A percentile compares a stretch with the other conserved stretches of the same genome.
Evolutionary conservation across 2,329 filamentous ascomycete species (phyloP).

Genomic region (Stylonectria norvegica): DNA sequence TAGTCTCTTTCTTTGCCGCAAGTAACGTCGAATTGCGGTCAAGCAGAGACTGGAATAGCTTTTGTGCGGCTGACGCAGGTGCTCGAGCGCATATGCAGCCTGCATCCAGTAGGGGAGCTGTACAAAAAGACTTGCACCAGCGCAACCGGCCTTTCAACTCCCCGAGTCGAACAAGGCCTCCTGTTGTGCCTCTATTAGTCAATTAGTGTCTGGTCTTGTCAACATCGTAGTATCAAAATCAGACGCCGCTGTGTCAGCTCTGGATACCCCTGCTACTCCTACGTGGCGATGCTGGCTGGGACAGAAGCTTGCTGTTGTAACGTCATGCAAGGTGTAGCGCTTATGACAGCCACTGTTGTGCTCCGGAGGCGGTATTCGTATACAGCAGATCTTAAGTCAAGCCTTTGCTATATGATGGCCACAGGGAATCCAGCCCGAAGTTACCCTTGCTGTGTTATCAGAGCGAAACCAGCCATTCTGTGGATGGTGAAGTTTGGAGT

Average conservation of each 20-base stretch:
- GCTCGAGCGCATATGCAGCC: too few species aligned
- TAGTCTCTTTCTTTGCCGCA: too few species aligned
- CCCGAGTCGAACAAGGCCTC: too few species aligned
- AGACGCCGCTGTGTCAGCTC: slow-evolving; percentile 21
- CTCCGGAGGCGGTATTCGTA: slow-evolving; percentile 1
- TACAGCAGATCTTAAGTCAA: neutral
- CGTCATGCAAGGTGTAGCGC: slow-evolving; percentile 13
- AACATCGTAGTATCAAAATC: slow-evolving; percentile 14
- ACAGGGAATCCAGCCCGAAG: neutral
- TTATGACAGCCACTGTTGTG: slow-evolving; percentile 8
- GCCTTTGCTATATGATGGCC: neutral
- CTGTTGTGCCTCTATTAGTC: slow-evolving; percentile 4
- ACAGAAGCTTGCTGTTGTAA: slow-evolving; percentile 5
- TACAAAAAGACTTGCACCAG: too few species aligned
- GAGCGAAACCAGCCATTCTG: neutral
- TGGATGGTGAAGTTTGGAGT: too few species aligned
- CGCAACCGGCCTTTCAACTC: too few species aligned
- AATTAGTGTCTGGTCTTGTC: slow-evolving; percentile 6
- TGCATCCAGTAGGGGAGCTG: too few species aligned
- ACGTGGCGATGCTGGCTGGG: slow-evolving; percentile 13
- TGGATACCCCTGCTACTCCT: slow-evolving; percentile 15
- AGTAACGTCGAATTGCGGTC: too few species aligned
- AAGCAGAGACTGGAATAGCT: too few species aligned
- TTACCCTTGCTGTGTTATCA: neutral
- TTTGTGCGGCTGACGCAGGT: too few species aligned